Conservation (phyloP, 2,329 filamentous ascomycete species). For the Blastomyces gilchristii region DNA sequence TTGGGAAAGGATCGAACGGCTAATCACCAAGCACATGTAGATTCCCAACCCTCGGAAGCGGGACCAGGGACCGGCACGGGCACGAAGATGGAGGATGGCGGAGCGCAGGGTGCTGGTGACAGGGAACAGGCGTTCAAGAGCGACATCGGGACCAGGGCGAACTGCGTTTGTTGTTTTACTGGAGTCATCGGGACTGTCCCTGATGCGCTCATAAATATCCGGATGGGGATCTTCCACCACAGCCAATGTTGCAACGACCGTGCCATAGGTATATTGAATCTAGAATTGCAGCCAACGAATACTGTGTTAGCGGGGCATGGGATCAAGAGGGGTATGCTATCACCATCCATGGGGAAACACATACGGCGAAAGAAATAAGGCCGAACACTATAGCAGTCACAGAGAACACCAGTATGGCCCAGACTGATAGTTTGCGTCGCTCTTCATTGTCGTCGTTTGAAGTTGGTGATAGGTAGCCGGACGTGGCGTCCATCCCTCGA, state of each 20-base stretch:
- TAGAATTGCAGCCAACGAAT: constrained; percentile 15
- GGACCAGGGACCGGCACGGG: constrained; percentile 53
- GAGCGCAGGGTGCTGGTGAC: constrained; percentile 52
- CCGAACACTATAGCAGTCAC: constrained; percentile 20
- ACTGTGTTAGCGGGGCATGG: background rate
- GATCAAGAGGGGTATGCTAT: background rate
- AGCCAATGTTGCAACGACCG: constrained; percentile 51
- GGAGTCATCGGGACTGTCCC: constrained; percentile 20
- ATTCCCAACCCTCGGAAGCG: constrained; percentile 58
- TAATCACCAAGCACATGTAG: constrained; percentile 40
- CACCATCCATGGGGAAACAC: background rate
- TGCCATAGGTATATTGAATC: constrained; percentile 49
- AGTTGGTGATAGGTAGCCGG: constrained; percentile 17
- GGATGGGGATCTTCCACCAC: constrained; percentile 53
- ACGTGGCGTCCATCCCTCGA: constrained; percentile 28
- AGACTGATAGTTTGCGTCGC: constrained; percentile 19
- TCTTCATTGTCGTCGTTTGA: constrained; percentile 14
- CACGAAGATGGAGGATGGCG: constrained; percentile 51
- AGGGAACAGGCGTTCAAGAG: constrained; percentile 43
- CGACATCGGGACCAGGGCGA: constrained; percentile 26
- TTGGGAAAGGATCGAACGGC: constrained; percentile 34
- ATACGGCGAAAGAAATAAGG: background rate
- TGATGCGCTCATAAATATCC: constrained; percentile 43
- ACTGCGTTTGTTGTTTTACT: constrained; percentile 19
- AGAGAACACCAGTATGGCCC: constrained; percentile 20